phyloP scores from a whole-genome alignment of 2,329 filamentous ascomycete species.

The Colletotrichum tabaci region DNA sequence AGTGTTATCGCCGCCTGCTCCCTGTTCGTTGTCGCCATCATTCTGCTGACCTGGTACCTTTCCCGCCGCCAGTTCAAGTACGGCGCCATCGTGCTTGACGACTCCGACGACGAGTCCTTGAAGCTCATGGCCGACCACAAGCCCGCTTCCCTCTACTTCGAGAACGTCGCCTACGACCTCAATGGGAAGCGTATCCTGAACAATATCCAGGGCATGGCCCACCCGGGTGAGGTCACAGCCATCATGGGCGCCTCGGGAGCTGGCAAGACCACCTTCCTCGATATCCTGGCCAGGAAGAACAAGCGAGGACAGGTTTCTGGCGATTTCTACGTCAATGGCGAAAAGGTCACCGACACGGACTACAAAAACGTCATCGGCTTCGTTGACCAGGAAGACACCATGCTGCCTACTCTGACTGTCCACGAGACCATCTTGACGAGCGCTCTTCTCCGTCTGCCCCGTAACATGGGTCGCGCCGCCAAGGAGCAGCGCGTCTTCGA shows the following conservation, averaged over 20 bases:
- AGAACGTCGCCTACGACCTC: conserved; percentile 87
- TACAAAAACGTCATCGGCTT: conserved; percentile 96
- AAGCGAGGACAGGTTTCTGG: conserved; percentile 86
- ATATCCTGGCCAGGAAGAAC: conserved; percentile 96
- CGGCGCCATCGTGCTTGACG: conserved; percentile 86
- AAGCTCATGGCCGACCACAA: conserved; percentile 93
- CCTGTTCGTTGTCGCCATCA: conserved; percentile 89
- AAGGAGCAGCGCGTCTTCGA: conserved; percentile 94
- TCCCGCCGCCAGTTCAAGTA: conserved; percentile 80
- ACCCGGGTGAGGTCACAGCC: conserved; percentile 94
- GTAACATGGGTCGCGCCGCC: conserved; percentile 87
- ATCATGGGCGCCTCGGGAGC: conserved; percentile 99
- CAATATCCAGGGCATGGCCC: conserved; percentile 87
- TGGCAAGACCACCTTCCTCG: conserved; percentile 96
- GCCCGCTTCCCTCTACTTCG: conserved; percentile 88
- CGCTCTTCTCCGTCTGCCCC: conserved; percentile 90
- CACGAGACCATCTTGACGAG: conserved; percentile 98
- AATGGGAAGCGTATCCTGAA: conserved; percentile 90
- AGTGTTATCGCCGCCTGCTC: conserved; percentile 90
- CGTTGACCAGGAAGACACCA: conserved; percentile 97
- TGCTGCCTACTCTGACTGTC: conserved; percentile 95
- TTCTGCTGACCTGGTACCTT: conserved; percentile 89
- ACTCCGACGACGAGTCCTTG: conserved; percentile 88
- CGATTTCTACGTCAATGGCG: conserved; percentile 93
- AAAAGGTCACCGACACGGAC: conserved; percentile 86